phyloP scores from a whole-genome alignment of 2,329 filamentous ascomycete species.

The Claviceps paspali region DNA sequence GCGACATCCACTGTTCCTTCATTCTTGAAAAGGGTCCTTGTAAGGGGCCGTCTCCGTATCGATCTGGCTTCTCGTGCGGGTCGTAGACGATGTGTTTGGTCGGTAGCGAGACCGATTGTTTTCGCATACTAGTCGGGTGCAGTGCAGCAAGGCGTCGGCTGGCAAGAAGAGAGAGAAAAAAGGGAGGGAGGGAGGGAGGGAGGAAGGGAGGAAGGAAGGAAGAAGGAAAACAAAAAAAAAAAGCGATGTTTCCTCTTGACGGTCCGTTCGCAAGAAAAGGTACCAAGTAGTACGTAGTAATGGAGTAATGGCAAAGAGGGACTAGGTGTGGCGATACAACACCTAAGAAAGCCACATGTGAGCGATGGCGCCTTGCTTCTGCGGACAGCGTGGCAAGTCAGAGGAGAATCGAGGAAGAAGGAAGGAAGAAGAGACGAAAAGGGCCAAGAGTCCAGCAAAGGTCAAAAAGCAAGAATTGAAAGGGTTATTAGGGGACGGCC shows the following conservation, averaged over 20 bases:
- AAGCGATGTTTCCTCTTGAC: too few relatives aligned
- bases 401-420: not conserved
- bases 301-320: constrained; percentile 3
- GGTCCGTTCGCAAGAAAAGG: too few relatives aligned
- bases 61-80: constrained; percentile 48
- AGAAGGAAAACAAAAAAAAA: not conserved
- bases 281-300: too few relatives aligned
- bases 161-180: constrained; percentile 5
- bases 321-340: constrained; percentile 12
- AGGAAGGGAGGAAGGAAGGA: not conserved
- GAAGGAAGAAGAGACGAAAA: not conserved
- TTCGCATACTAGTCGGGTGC: constrained; percentile 42
- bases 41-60: constrained; percentile 37
- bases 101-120: constrained; percentile 48
- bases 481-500: not conserved
- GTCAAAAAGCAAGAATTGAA: not conserved
- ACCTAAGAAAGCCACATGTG: constrained; percentile 10
- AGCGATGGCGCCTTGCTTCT: not conserved
- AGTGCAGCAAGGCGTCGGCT: not conserved
- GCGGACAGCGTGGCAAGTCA: not conserved
- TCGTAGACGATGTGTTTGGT: constrained; percentile 44
- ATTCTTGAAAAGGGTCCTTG: constrained; percentile 35
- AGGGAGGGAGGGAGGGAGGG: not conserved
- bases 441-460: too few relatives aligned
- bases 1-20: constrained; percentile 44